Evolutionary conservation across 2,329 filamentous ascomycete genomes (phyloP), one percentile per base, ranked within the genome.

Genomic region (Trichoderma sp.): DNA sequence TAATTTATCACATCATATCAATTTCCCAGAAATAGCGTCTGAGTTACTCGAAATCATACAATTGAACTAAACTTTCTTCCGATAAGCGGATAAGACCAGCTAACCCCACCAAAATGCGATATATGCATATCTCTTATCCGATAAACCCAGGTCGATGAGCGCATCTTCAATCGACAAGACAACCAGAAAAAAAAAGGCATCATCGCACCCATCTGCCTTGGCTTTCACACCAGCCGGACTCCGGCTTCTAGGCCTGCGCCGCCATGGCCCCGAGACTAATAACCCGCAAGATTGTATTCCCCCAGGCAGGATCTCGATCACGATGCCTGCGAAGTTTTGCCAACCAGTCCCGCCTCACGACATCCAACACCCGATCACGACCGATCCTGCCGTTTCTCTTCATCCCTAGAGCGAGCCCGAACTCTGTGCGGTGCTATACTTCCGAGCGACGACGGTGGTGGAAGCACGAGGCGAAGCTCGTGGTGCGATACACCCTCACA

Each of bases 401-500:
- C 40, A 80, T 83, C 2, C 85, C 81, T 24, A 73, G 80, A 53
- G 77, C 84, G 60, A 85, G 87, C 61, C 83, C 82, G 35, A 83
- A 88, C 55, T 82, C 90, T 47, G 87, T 87, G 4, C 90, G 94
- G 64, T 87, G 92, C 71, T 87, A 96, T 70, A 93, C 92, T n/a
- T 96, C 92, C 0, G 91, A 94, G 77, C 88, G 89, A 71, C 91
- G 88, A 72, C 82, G 84, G 71, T 93, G 89, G 83, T 82, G 94
- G 69, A 90, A 87, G 72, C 85, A 91, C 72, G 91, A 95, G 74
- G 83, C 92, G 58, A 88, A 88, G 74, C 84, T 91, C 35, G 90
- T 89, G 52, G 81, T 89, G 37, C 92, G 92, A 72, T 93, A 88
- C 77, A 89, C 86, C 0, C 74, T 85, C n/a, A 84, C 87, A 33